Evolutionary conservation across 352 stramenopile genomes (phyloP), one percentile per base, ranked within the genome.

Genomic region (Phytophthora pisi): DNA sequence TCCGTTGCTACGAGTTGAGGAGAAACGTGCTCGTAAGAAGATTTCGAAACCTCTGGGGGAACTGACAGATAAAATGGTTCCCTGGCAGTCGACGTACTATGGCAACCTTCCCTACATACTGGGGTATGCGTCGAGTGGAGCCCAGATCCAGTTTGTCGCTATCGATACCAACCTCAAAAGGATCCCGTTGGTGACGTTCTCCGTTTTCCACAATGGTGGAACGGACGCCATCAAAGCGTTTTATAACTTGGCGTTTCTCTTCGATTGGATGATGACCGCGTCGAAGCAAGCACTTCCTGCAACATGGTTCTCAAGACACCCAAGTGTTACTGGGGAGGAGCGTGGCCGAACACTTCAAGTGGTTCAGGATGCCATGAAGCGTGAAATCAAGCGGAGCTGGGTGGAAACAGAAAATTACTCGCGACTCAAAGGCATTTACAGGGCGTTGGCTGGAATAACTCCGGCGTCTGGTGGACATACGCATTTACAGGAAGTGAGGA

Each of bases 91-190:
- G n/a, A 60, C 61, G 36, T 66, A 72, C 63, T 72, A 72, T 40
- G 57, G 63, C 46, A 55, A 75, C 50, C 28, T 72, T 15, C 53
- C 68, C 4, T 75, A 68, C 47, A 68, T 69, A 43, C 38, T 72
- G 6, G 68, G 63, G 4, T 76, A 66, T 43, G 58, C 43, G 26
- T 60, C 68, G 0, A 64, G 47, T 57, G 42, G 40, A 18, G 7
- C 9, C 10, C 18, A 20, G 11, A 18, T 76, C 13, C 16, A 45
- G 61, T 45, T 73, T 28, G 64, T 70, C 8, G 23, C 51, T 5
- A 77, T 77, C 30, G 55, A 73, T 24, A 43, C 24, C 4, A 6
- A 42, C 13, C 54, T 40, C 9, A 1, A 34, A 9, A 9, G 16
- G 3, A 47, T 8, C 0, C 28, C 70, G 13, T 0, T 63, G 11